Base-by-base conservation (phyloP, 2,329 filamentous ascomycete species). In the Diatrype stigma region DNA sequence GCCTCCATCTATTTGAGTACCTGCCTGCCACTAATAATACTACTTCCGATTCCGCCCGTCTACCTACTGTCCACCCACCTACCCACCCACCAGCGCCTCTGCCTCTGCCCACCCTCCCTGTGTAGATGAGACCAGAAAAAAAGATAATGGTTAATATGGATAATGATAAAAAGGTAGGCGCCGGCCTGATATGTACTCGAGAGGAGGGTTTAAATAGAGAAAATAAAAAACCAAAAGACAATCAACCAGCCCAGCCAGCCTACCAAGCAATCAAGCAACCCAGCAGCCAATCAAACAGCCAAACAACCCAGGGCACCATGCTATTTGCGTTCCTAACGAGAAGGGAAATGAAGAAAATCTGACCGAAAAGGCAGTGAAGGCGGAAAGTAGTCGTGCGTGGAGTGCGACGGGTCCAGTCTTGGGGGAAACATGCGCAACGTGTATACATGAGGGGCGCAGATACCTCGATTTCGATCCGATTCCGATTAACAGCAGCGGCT, bases 301-400 rank as follows among this genome's bases (percentile, higher is more conserved):
- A 40, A 40, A 22, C 37, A 40, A 40, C 37, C 37, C 6, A 21
- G 16, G 17, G 46, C 46, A 48, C 46, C 46, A 42, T 48, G 46
- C 46, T 42, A 42, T 35, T 35, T 46, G 45, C 45, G 32, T 32
- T 16, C 17, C 17, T 46, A 19, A 46, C n/a, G n/a, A 32, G 17
- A 46, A 21, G 2, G 21, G 22, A 17, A 5, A 23, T 30, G n/a
- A 46, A 40, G 17, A 12, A 17, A 10, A 21, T 12, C 16, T 10
- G 37, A 4, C 17, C 12, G 19, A 40, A 19, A 21, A 11, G 19
- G 5, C 6, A 30, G 26, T 30, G 26, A 30, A 6, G 10, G 26
- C 10, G 10, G 26, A 30, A 30, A 5, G 26, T 30, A 5, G 26
- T 30, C 17, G 37, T 22, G 11, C 19, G 37, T 22, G 11, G n/a